Conservation (phyloP, 192 early-diverging fungal species). For the Mortierella antarctica region DNA sequence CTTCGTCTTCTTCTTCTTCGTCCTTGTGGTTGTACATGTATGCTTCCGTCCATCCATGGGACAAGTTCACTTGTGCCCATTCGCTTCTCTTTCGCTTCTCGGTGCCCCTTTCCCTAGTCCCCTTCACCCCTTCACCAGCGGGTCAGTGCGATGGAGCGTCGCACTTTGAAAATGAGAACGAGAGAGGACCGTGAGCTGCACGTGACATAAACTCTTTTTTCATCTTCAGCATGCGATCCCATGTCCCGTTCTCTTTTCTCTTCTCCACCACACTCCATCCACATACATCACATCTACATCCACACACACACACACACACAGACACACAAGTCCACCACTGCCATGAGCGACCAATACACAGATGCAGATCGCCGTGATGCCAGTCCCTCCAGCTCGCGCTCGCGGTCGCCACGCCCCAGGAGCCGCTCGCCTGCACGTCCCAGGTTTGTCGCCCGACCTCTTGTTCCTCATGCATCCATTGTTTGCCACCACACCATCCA, state of each 20-base stretch:
- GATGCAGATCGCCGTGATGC: slow-evolving; percentile 40
- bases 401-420: slow-evolving; percentile 44
- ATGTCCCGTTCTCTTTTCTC: neutral
- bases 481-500: neutral
- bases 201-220: no score
- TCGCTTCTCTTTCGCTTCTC: no score
- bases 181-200: no score
- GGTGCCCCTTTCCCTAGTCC: no score
- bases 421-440: slow-evolving; percentile 42
- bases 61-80: no score
- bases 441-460: slow-evolving; percentile 18
- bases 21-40: no score
- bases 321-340: neutral
- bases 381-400: slow-evolving; percentile 40
- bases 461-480: neutral
- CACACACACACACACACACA: neutral
- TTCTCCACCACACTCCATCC: neutral
- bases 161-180: no score
- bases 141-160: no score
- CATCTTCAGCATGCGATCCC: no score
- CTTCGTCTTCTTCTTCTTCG: no score
- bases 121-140: no score
- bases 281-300: neutral
- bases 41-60: no score
- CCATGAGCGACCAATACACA: slow-evolving; percentile 49